Evolutionary conservation across 179 eudicot species (phyloP).

Genomic region (Patellifolia procumbens): DNA sequence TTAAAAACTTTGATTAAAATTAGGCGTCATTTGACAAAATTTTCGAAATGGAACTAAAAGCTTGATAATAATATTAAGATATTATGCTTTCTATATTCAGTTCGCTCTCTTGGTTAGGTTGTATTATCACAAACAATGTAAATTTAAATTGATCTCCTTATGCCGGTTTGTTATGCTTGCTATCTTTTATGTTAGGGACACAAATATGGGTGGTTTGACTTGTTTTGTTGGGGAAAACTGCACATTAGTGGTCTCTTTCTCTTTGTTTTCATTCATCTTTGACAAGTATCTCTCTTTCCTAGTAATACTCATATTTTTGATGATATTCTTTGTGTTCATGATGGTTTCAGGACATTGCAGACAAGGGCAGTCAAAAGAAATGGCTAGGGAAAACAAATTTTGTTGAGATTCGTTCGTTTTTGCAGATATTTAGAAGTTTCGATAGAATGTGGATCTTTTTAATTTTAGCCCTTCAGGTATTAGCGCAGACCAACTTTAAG

Average conservation of each 20-base stretch:
- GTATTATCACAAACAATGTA: not conserved
- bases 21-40: no score
- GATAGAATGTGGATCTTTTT: conserved; percentile 97
- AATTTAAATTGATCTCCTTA: not conserved
- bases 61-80: not conserved
- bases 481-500: not conserved
- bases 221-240: not conserved
- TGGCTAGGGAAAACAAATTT: conserved; percentile 98
- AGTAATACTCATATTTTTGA: not conserved
- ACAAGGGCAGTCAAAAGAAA: conserved; percentile 42
- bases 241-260: not conserved
- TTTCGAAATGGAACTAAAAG: not conserved
- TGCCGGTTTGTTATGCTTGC: not conserved
- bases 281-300: no score
- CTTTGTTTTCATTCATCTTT: no score
- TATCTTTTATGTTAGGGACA: not conserved
- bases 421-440: conserved; percentile 92
- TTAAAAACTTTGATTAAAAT: no score
- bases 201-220: not conserved
- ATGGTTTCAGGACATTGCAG: conserved; percentile 40
- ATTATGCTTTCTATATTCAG: not conserved
- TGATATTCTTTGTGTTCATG: conserved; percentile 7
- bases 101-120: not conserved
- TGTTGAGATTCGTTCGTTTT: conserved; percentile 89
- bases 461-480: conserved; percentile 94